A percentile compares a stretch with the other conserved stretches of the same genome.
phyloP scores from a whole-genome alignment of 2,329 filamentous ascomycete species.

The Knoxdaviesia proteae region DNA sequence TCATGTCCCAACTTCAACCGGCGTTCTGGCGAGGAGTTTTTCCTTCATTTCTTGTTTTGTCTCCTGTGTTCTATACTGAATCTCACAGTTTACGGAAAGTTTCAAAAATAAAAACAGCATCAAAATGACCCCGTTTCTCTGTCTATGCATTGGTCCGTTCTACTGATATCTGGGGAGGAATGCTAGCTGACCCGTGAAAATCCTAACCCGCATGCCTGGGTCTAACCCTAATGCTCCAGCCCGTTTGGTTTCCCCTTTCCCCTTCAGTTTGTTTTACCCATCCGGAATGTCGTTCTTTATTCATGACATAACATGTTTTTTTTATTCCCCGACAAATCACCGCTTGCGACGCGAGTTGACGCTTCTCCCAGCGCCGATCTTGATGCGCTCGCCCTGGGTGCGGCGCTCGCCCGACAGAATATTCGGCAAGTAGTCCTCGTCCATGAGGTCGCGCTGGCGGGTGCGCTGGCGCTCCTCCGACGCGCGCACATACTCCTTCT shows the following conservation, averaged over 20 bases:
- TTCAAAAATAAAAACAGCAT: too few relatives aligned
- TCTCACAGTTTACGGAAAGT: too few relatives aligned
- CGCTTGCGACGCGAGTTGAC: slow-evolving; percentile 60
- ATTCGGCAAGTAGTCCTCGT: slow-evolving; percentile 74
- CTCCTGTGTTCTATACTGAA: too few relatives aligned
- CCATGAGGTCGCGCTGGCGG: slow-evolving; percentile 71
- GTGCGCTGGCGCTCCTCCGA: slow-evolving; percentile 40
- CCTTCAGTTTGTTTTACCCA: not conserved
- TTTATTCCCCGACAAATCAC: slow-evolving; percentile 8
- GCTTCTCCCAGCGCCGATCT: slow-evolving; percentile 67
- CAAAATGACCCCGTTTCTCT: too few relatives aligned
- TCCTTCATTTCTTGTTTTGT: too few relatives aligned
- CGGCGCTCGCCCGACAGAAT: slow-evolving; percentile 64
- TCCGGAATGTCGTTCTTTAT: not conserved
- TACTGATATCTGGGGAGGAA: too few relatives aligned
- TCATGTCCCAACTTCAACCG: too few relatives aligned
- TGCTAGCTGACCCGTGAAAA: too few relatives aligned
- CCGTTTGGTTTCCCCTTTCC: not conserved
- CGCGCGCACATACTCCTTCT: slow-evolving; percentile 69
- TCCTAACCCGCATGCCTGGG: too few relatives aligned
- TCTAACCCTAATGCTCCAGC: too few relatives aligned
- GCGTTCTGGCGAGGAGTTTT: too few relatives aligned
- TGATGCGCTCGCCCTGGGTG: slow-evolving; percentile 43
- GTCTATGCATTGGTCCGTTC: too few relatives aligned
- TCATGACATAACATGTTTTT: slow-evolving; percentile 3